Evolutionary conservation across 1,139 yeast genomes (phyloP).

Genomic region (Debaryomycetaceae sp.): DNA sequence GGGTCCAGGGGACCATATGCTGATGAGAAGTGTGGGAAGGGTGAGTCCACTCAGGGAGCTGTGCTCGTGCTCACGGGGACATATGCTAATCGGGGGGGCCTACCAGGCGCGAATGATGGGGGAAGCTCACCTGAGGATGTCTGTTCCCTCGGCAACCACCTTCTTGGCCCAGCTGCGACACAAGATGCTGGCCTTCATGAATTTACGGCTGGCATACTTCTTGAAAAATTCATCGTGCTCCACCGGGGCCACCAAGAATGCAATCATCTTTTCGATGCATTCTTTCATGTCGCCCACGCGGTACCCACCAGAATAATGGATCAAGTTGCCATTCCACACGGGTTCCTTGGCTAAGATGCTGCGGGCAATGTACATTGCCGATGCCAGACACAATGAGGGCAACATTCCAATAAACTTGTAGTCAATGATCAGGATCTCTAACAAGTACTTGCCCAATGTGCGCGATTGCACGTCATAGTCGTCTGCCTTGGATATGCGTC

Average conservation of each 20-base stretch:
- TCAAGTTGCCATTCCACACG: conserved; percentile 76
- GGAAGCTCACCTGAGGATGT: too few species aligned
- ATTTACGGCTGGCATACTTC: conserved; percentile 87
- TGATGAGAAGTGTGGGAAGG: too few species aligned
- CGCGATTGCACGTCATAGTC: conserved; percentile 90
- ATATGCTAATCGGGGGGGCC: too few species aligned
- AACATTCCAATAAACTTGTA: conserved; percentile 72
- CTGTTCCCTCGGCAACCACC: conserved; percentile 34
- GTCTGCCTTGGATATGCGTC: conserved; percentile 93
- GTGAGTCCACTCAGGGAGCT: too few species aligned
- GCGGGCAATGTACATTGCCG: conserved; percentile 87
- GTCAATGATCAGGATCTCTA: conserved; percentile 80
- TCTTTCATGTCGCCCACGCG: conserved; percentile 66
- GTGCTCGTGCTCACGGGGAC: too few species aligned
- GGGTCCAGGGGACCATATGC: too few species aligned
- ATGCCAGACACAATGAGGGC: conserved; percentile 86
- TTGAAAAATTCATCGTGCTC: conserved; percentile 91
- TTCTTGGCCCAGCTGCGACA: conserved; percentile 91
- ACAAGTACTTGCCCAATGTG: conserved; percentile 83
- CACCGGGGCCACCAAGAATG: conserved; percentile 78
- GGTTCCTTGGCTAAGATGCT: conserved; percentile 68
- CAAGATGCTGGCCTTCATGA: conserved; percentile 83
- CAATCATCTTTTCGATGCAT: conserved; percentile 69
- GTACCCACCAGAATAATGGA: conserved; percentile 92
- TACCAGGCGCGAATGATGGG: too few species aligned